A percentile compares a stretch with the other conserved stretches of the same genome.
Conservation (phyloP, 2,329 filamentous ascomycete species). For the Sporothrix pallida region DNA sequence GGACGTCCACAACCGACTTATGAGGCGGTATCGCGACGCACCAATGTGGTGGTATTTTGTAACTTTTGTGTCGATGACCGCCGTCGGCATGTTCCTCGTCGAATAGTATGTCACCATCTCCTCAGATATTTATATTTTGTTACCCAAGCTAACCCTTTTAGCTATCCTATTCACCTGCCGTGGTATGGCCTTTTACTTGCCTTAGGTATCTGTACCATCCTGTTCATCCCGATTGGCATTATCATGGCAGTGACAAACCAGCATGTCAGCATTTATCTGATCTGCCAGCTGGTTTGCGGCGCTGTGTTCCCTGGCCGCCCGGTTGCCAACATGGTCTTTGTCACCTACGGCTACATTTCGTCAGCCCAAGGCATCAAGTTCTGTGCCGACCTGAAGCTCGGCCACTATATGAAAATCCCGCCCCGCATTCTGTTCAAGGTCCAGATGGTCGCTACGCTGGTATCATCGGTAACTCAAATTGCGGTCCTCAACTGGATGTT, state of each 20-base stretch:
- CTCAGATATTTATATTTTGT: too few species aligned
- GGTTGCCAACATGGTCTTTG: conserved; percentile 92
- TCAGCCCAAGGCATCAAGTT: conserved; percentile 90
- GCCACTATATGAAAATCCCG: conserved; percentile 87
- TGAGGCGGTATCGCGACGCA: conserved; percentile 81
- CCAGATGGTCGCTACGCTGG: conserved; percentile 75
- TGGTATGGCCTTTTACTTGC: conserved; percentile 87
- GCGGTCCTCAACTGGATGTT: conserved; percentile 92
- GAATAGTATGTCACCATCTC: conserved; percentile 60
- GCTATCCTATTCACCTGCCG: conserved; percentile 79
- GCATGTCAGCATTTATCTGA: conserved; percentile 83
- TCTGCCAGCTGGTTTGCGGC: conserved; percentile 84
- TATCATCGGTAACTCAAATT: conserved; percentile 82
- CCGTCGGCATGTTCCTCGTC: conserved; percentile 80
- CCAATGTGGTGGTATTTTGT: conserved; percentile 80
- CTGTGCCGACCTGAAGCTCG: conserved; percentile 83
- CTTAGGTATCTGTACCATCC: conserved; percentile 75
- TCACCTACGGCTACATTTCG: conserved; percentile 88
- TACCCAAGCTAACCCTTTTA: conserved; percentile 42
- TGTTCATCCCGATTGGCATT: conserved; percentile 90
- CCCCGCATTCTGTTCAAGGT: conserved; percentile 79
- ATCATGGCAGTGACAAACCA: conserved; percentile 94
- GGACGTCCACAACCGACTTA: conserved; percentile 83
- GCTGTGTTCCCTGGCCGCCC: conserved; percentile 82
- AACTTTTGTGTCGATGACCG: conserved; percentile 76